These are phyloP conservation scores for Nidula niveotomentosa DNA, from an alignment of 1,284 basidiomycete species.

Conservation along the genomic window DNA sequence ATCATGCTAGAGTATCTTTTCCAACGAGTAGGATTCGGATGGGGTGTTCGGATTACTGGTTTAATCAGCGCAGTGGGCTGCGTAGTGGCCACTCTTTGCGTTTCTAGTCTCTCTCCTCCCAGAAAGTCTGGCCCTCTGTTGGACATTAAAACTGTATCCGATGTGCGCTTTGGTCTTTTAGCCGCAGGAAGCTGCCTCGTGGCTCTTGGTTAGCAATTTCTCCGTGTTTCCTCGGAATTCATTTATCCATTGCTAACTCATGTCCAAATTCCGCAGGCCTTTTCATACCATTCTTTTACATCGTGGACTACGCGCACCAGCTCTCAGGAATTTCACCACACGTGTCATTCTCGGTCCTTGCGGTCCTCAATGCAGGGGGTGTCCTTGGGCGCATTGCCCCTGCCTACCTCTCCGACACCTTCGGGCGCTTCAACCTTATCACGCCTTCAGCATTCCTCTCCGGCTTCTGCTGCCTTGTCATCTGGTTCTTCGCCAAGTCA, in stretches of 20 bases:
- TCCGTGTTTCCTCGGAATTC: background rate
- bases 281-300: slow-evolving; percentile 67
- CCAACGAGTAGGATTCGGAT: slow-evolving; percentile 53
- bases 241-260: background rate
- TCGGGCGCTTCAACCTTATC: slow-evolving; percentile 65
- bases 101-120: slow-evolving; percentile 24
- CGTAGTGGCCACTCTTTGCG: slow-evolving; percentile 37
- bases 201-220: slow-evolving; percentile 39
- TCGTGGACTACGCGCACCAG: slow-evolving; percentile 50
- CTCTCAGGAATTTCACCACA: slow-evolving; percentile 29
- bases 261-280: slow-evolving; percentile 35
- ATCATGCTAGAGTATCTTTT: slow-evolving; percentile 65
- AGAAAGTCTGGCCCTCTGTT: slow-evolving; percentile 22
- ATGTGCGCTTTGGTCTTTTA: slow-evolving; percentile 43
- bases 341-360: slow-evolving; percentile 51
- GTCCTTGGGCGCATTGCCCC: slow-evolving; percentile 63
- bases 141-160: slow-evolving; percentile 35
- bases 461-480: slow-evolving; percentile 52
- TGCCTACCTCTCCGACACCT: slow-evolving; percentile 55
- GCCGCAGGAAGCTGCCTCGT: slow-evolving; percentile 47
- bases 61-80: slow-evolving; percentile 41
- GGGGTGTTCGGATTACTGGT: slow-evolving; percentile 54
- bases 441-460: slow-evolving; percentile 57
- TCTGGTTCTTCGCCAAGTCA: slow-evolving; percentile 52
- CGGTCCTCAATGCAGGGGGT: slow-evolving; percentile 64